Conservation (phyloP, 768 basidiomycete species). For the Lentinula sp. region DNA sequence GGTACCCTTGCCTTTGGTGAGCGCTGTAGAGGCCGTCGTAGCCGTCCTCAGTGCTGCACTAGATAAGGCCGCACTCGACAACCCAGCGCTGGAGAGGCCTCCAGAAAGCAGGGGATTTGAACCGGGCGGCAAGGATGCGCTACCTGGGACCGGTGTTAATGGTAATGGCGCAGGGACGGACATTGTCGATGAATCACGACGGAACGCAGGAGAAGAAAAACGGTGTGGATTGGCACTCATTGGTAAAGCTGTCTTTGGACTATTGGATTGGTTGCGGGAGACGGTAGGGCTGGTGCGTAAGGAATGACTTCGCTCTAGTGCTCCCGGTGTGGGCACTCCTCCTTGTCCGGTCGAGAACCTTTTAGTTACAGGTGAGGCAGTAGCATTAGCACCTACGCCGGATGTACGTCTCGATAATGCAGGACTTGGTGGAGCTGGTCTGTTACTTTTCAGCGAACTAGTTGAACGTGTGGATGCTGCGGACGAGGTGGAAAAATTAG, state of each 20-base stretch:
- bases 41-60: background rate
- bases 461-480: background rate
- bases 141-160: background rate
- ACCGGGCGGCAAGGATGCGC: background rate
- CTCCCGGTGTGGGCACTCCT: background rate
- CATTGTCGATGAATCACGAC: slow-evolving; percentile 2
- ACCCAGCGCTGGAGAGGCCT: background rate
- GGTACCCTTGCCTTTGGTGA: background rate
- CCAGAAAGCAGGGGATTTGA: background rate
- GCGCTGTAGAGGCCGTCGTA: background rate
- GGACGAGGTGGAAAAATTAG: slow-evolving; percentile 1
- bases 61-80: background rate
- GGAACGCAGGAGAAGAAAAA: slow-evolving; percentile 1
- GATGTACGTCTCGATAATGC: slow-evolving; percentile 2
- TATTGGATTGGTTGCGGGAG: background rate
- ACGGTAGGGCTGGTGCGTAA: background rate
- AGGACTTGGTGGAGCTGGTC: slow-evolving; percentile 3
- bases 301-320: background rate
- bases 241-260: background rate
- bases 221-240: slow-evolving; percentile 1
- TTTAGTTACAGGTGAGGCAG: background rate
- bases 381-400: background rate
- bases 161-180: background rate
- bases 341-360: background rate
- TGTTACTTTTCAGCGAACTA: background rate